phyloP scores from a whole-genome alignment of 495 filamentous ascomycete species.

The Pseudoneurospora amorphoporcata region DNA sequence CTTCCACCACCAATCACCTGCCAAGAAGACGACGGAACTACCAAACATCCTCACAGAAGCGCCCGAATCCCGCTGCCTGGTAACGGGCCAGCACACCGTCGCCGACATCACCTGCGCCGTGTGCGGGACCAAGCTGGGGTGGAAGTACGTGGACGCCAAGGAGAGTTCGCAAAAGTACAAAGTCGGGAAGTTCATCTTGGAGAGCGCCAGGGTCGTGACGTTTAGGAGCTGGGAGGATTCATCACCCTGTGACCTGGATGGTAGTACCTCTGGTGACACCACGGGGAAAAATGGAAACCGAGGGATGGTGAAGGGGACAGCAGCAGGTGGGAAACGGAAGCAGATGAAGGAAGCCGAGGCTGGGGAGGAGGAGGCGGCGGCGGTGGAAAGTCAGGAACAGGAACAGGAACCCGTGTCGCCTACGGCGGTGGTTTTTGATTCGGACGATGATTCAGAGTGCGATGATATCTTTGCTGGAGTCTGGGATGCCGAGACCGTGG shows the following conservation, averaged over 20 bases:
- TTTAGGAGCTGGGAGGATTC: conserved; percentile 59
- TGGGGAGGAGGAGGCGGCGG: not conserved
- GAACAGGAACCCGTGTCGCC: conserved; percentile 2
- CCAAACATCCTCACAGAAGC: conserved; percentile 38
- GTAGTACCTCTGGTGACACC: not conserved
- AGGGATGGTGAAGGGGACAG: not conserved
- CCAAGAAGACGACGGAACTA: conserved; percentile 18
- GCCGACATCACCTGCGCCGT: conserved; percentile 43
- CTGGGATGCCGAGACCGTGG: conserved; percentile 65
- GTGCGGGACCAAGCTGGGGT: conserved; percentile 65
- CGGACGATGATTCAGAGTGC: conserved; percentile 87
- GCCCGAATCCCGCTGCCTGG: conserved; percentile 59
- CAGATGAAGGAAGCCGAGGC: not conserved
- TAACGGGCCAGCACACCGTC: conserved; percentile 65
- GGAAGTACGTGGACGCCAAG: conserved; percentile 86
- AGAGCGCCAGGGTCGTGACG: conserved; percentile 62
- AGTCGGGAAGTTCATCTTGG: conserved; percentile 92
- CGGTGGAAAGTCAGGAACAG: not conserved
- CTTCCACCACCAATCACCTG: not conserved
- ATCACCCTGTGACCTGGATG: not conserved
- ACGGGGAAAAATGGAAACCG: not conserved
- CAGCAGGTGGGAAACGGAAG: not conserved
- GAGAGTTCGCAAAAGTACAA: conserved; percentile 82
- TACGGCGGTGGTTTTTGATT: conserved; percentile 63
- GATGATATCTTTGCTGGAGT: conserved; percentile 85